Evolutionary conservation across 495 filamentous ascomycete genomes (phyloP).

Genomic region (Gamarada debralockiae): DNA sequence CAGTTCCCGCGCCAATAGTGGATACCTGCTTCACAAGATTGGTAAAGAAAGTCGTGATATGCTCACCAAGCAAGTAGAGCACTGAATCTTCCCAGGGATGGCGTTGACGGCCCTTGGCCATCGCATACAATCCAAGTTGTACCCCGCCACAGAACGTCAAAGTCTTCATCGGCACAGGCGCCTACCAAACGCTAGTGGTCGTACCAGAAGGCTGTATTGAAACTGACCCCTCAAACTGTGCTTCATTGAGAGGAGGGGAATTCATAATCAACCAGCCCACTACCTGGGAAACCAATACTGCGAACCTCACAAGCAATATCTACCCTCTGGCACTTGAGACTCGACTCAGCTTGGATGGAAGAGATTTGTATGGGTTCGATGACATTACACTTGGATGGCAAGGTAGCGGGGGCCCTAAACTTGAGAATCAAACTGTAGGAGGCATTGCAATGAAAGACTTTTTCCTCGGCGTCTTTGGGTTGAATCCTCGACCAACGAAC

Average conservation of each 20-base stretch:
- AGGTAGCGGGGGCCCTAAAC: conserved; percentile 31
- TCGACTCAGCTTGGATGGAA: conserved; percentile 35
- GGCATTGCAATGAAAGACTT: too few species aligned
- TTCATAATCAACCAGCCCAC: conserved; percentile 20
- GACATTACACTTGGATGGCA: conserved; percentile 41
- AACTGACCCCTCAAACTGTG: conserved; percentile 25
- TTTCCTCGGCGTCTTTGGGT: too few species aligned
- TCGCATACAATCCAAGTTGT: too few species aligned
- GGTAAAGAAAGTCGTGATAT: too few species aligned
- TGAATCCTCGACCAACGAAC: too few species aligned
- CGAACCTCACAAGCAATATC: conserved; percentile 7
- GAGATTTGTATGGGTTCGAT: conserved; percentile 45
- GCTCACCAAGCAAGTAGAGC: too few species aligned
- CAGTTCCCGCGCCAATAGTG: too few species aligned
- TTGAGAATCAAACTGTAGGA: conserved; percentile 45
- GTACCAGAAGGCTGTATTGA: conserved; percentile 32
- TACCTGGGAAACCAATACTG: conserved; percentile 8
- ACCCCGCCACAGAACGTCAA: too few species aligned
- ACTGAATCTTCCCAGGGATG: too few species aligned
- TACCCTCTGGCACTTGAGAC: conserved; percentile 30
- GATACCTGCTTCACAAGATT: too few species aligned
- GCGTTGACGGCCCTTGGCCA: too few species aligned
- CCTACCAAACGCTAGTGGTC: conserved; percentile 27
- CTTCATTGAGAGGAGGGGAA: conserved; percentile 24
- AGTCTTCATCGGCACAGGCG: too few species aligned